Evolutionary conservation across 768 basidiomycete species (phyloP), one percentile per base, ranked within the genome.

Genomic region (Coprinopsis cinerea): DNA sequence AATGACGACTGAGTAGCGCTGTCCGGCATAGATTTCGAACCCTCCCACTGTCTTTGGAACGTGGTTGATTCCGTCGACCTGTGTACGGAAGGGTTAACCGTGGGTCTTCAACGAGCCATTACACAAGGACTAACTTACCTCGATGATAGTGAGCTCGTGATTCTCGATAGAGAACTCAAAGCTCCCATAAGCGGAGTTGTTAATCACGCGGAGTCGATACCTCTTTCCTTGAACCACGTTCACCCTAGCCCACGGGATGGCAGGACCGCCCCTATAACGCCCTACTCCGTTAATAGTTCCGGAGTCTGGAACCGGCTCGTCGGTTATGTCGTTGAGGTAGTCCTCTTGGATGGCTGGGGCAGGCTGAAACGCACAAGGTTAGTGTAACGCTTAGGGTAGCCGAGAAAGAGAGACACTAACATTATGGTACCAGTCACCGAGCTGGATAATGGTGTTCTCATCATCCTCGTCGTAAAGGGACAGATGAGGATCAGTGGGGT

Each of bases 121-220:
- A 9, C 14, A 1, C 7, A 7, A n/a, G 23, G 20, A 41, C 10
- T 25, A 1, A 0, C 23, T 26, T 43, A 35, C 59, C 56, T 64
- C 53, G 46, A 61, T 66, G 49, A 64, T 43, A 3, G 53, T 34
- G 7, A 52, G 15, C 0, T 20, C 39, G 36, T 68, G 64, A 1
- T 66, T 60, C 17, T 71, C 68, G 20, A 73, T 58, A 0, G 68
- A 70, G 52, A 74, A 65, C 2, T 55, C 61, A 62, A 70, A 73
- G 26, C 62, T 64, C 9, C 68, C 67, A 30, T 72, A 65, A 47
- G 78, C 78, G 15, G 77, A 75, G 22, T 67, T 68, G 46, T 71
- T 72, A 56, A 82, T 60, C 10, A 82, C 48, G 10, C 79, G 76
- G 64, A 82, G 72, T 35, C 81, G 73, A 58, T 81, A 81, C 32